A percentile compares a stretch with the other conserved stretches of the same genome.
Conservation (phyloP, 257 asterid species). For the Solanum piurae region DNA sequence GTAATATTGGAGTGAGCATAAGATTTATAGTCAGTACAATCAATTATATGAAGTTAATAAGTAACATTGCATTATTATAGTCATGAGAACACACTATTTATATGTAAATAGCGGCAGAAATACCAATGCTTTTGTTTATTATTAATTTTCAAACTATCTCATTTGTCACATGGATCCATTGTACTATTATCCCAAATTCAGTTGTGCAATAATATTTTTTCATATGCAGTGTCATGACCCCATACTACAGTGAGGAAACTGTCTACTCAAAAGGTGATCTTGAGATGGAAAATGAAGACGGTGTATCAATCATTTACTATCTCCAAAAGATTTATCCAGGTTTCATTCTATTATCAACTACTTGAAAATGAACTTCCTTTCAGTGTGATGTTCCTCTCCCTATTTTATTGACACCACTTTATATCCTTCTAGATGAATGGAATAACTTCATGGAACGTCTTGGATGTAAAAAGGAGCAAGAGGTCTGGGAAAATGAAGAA, state of each 20-base stretch:
- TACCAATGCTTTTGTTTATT: not conserved
- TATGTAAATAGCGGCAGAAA: not conserved
- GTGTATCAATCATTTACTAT: slow-evolving; percentile 78
- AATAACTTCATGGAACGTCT: slow-evolving; percentile 84
- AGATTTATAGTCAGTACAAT: not conserved
- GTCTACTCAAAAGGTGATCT: slow-evolving; percentile 91
- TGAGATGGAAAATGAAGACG: slow-evolving; percentile 97
- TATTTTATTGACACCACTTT: not conserved
- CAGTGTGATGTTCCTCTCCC: slow-evolving; percentile 5
- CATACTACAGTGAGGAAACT: slow-evolving; percentile 97
- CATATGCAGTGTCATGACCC: slow-evolving; percentile 81
- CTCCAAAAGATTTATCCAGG: slow-evolving; percentile 96
- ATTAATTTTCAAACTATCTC: not conserved
- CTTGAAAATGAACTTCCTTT: not conserved
- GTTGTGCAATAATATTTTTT: slow-evolving; percentile 12
- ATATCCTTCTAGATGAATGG: slow-evolving; percentile 79
- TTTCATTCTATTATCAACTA: slow-evolving; percentile 9
- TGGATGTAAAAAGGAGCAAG: slow-evolving; percentile 49
- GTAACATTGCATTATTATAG: not conserved
- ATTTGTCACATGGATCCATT: not conserved
- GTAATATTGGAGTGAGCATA: not conserved
- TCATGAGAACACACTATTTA: not conserved
- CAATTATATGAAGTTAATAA: not conserved
- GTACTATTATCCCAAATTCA: not conserved
- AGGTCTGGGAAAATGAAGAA: slow-evolving; percentile 82